phyloP scores from a whole-genome alignment of 2,329 filamentous ascomycete genomes.

The Phyllosticta citribraziliensis region DNA sequence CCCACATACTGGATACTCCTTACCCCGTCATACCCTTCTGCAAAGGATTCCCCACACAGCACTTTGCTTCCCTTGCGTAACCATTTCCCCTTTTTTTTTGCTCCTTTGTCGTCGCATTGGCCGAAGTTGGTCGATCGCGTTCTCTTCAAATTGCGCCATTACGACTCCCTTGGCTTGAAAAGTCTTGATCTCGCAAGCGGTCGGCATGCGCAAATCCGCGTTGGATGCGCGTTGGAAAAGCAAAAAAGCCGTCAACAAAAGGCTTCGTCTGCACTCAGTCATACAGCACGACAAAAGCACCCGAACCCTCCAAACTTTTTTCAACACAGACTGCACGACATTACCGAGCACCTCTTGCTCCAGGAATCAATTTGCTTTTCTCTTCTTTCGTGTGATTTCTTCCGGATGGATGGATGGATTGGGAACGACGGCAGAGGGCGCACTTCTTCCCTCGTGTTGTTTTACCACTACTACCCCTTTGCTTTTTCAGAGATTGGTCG shows the following conservation, averaged over 20 bases:
- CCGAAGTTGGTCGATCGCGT: background rate
- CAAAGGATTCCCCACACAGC: background rate
- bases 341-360: too few species aligned
- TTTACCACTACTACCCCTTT: background rate
- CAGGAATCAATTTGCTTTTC: background rate
- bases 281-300: background rate
- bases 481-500: background rate
- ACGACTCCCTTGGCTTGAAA: background rate
- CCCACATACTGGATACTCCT: background rate
- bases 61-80: background rate
- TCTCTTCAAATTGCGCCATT: background rate
- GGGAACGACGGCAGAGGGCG: background rate
- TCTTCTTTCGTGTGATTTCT: background rate
- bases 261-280: background rate
- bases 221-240: background rate
- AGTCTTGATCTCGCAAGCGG: background rate
- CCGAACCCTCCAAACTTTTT: background rate
- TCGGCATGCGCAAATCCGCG: background rate
- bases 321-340: background rate
- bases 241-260: background rate
- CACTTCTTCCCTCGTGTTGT: background rate
- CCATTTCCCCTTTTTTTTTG: background rate
- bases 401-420: background rate
- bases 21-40: background rate
- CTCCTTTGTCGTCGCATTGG: background rate